A percentile compares a stretch with the other conserved stretches of the same genome.
Evolutionary conservation across 139 green algal genomes (phyloP).

Genomic region (Chlamydomonas incerta): DNA sequence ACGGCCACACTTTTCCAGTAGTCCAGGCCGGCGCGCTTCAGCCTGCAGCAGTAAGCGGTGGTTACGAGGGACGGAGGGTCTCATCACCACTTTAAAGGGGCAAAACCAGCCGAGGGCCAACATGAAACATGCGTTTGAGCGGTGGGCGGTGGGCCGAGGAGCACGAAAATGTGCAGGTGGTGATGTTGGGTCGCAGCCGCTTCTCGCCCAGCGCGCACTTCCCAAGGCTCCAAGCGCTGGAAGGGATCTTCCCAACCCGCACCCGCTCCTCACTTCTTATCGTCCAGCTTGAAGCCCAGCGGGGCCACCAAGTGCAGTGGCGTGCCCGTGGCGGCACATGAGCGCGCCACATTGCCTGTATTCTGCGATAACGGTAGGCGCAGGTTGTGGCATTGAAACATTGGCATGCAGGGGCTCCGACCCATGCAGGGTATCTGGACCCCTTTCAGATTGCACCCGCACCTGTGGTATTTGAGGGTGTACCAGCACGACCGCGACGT

Average conservation of each 20-base stretch:
- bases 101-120: too few relatives aligned
- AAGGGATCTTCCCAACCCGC: background rate
- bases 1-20: constrained; percentile 89
- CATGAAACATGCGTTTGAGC: too few relatives aligned
- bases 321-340: constrained; percentile 77
- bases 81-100: background rate
- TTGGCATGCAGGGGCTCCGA: too few relatives aligned
- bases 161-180: too few relatives aligned
- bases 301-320: constrained; percentile 88
- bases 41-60: constrained; percentile 35
- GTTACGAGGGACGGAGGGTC: too few relatives aligned
- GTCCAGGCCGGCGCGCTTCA: constrained; percentile 90
- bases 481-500: constrained; percentile 83
- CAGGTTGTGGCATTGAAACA: too few relatives aligned
- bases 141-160: too few relatives aligned
- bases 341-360: constrained; percentile 79
- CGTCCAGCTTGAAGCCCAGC: constrained; percentile 84
- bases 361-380: too few relatives aligned
- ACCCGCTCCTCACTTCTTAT: constrained; percentile 63
- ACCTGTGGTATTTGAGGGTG: constrained; percentile 81
- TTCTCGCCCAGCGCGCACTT: background rate
- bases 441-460: background rate
- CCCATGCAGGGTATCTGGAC: background rate
- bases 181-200: background rate
- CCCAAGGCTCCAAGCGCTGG: background rate